These are phyloP conservation scores for Eucalyptus brandiana DNA, from an alignment of 345 rosid genomes.

Conservation along the genomic window DNA sequence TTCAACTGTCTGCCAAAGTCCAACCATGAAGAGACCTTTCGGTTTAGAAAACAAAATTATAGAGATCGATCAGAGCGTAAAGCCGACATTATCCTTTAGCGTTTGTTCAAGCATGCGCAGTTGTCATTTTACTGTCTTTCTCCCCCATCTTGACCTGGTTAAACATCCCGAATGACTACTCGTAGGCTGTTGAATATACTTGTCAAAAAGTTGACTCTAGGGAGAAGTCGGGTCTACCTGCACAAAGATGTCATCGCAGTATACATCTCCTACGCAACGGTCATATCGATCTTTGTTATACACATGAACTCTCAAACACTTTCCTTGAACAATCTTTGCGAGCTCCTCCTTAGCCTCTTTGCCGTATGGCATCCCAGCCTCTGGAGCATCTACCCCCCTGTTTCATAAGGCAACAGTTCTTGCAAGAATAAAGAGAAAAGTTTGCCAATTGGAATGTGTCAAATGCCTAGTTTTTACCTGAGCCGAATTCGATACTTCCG, in stretches of 20 bases:
- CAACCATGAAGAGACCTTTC: background rate
- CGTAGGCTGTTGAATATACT: background rate
- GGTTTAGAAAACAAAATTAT: background rate
- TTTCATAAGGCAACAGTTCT: background rate
- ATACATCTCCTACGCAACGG: conserved; percentile 58
- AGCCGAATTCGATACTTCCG: conserved; percentile 62
- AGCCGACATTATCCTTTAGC: background rate
- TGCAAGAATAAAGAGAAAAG: background rate
- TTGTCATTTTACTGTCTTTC: background rate
- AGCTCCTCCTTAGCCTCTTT: conserved; percentile 62
- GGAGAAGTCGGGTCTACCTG: conserved; percentile 18
- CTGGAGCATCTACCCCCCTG: conserved; percentile 93
- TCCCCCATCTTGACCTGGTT: background rate
- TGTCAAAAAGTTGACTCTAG: background rate
- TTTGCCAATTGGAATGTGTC: background rate
- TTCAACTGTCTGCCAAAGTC: background rate
- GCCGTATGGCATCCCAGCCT: conserved; percentile 65
- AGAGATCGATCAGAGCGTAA: background rate
- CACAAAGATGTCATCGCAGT: conserved; percentile 54
- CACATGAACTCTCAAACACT: conserved; percentile 48
- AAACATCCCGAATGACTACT: background rate
- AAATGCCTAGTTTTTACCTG: conserved; percentile 10
- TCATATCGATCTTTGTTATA: conserved; percentile 56
- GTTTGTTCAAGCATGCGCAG: background rate
- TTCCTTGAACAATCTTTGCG: conserved; percentile 47